These are phyloP conservation scores for Kwoniella pini DNA, from an alignment of 768 basidiomycete species.

Conservation along the genomic window DNA sequence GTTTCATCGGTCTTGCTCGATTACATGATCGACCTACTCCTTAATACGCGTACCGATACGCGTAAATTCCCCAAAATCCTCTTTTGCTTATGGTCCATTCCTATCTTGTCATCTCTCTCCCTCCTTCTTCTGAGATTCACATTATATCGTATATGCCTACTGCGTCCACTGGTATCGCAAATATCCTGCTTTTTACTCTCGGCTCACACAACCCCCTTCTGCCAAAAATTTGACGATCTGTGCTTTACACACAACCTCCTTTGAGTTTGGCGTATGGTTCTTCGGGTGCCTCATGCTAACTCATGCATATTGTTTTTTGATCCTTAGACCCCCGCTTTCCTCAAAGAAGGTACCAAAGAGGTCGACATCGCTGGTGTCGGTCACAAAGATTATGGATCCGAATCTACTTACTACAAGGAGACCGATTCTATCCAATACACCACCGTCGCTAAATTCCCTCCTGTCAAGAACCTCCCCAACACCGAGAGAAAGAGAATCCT, in stretches of 20 bases:
- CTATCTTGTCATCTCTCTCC: too few relatives aligned
- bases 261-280: neutral
- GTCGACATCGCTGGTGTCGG: slow-evolving; percentile 26
- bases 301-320: neutral
- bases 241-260: neutral
- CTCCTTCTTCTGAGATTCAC: too few relatives aligned
- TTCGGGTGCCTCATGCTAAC: neutral
- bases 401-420: slow-evolving; percentile 81
- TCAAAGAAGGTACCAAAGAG: slow-evolving; percentile 40
- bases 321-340: slow-evolving; percentile 43
- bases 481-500: slow-evolving; percentile 81
- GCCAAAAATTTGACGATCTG: too few relatives aligned
- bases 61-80: neutral
- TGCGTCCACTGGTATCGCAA: too few relatives aligned
- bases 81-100: too few relatives aligned
- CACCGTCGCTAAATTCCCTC: slow-evolving; percentile 86
- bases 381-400: slow-evolving; percentile 65
- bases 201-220: neutral
- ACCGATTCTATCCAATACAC: slow-evolving; percentile 85
- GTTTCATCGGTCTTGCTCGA: neutral
- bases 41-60: too few relatives aligned
- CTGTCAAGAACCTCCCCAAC: slow-evolving; percentile 81
- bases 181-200: neutral
- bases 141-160: too few relatives aligned
- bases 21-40: too few relatives aligned